A percentile compares a stretch with the other conserved stretches of the same genome.
Conservation (phyloP, 2,329 filamentous ascomycete species). For the Arthrobotrys musiformis region DNA sequence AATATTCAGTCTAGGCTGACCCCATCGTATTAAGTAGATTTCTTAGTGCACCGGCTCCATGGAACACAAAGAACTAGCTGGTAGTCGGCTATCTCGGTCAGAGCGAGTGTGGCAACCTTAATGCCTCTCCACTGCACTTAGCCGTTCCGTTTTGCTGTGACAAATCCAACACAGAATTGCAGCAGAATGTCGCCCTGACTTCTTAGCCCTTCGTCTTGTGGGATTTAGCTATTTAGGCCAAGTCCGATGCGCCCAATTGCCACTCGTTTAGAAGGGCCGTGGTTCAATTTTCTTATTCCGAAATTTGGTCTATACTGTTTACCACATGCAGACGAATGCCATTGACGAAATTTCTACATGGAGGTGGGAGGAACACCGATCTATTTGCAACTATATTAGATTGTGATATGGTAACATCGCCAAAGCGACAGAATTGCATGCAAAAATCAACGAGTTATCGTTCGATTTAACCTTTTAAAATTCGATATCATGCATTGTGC, state of each 20-base stretch:
- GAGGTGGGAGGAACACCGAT: too few relatives aligned
- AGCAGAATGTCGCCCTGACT: neutral
- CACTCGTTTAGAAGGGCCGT: neutral
- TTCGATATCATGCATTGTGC: conserved; percentile 25
- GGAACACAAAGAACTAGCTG: neutral
- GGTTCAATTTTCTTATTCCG: too few relatives aligned
- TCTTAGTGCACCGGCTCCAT: conserved; percentile 3
- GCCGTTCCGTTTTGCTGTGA: neutral
- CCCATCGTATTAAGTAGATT: neutral
- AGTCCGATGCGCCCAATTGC: too few relatives aligned
- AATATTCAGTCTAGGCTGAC: neutral
- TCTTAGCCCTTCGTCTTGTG: too few relatives aligned
- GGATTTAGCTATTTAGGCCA: too few relatives aligned
- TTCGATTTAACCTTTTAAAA: conserved; percentile 20
- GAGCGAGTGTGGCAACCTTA: conserved; percentile 7
- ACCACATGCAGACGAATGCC: too few relatives aligned
- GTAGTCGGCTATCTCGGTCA: conserved; percentile 9
- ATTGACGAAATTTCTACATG: too few relatives aligned
- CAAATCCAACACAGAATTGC: conserved; percentile 3
- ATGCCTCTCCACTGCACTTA: neutral
- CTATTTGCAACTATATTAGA: too few relatives aligned
- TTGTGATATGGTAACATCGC: neutral
- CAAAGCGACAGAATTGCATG: neutral
- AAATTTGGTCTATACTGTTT: too few relatives aligned
- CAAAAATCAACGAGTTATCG: neutral